Conservation (phyloP, 345 rosid species). For the Rhizophora mangle region DNA sequence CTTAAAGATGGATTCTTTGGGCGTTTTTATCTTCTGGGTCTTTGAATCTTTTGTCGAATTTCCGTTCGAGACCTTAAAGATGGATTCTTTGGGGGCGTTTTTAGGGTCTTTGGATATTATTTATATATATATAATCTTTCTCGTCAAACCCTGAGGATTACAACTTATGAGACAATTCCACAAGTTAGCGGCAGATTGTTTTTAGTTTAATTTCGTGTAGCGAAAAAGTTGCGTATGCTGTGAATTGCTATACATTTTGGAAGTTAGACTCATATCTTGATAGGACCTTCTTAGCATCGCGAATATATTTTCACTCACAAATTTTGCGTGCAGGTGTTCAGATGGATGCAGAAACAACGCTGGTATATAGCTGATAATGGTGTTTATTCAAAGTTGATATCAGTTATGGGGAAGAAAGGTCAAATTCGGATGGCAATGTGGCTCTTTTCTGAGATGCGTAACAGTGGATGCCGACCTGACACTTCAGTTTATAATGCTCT, state of each 20-base stretch:
- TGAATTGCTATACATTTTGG: background rate
- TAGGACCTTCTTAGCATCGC: background rate
- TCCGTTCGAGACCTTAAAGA: background rate
- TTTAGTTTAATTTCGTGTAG: too few relatives aligned
- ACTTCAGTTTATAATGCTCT: constrained; percentile 86
- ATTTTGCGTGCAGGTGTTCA: constrained; percentile 58
- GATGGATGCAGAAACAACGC: constrained; percentile 97
- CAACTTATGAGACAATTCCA: too few relatives aligned
- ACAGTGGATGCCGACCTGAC: constrained; percentile 91
- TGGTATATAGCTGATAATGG: constrained; percentile 92
- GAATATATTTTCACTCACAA: background rate
- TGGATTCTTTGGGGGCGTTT: constrained; percentile 1
- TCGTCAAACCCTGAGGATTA: too few relatives aligned
- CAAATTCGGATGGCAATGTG: constrained; percentile 96
- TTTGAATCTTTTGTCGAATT: background rate
- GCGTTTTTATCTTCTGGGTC: background rate
- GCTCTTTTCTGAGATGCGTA: constrained; percentile 95
- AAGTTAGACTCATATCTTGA: background rate
- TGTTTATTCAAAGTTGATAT: constrained; percentile 71
- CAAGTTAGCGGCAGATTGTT: too few relatives aligned
- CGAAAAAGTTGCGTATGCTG: too few relatives aligned
- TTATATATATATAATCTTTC: too few relatives aligned
- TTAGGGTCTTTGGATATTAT: background rate
- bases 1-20: background rate
- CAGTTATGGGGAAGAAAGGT: constrained; percentile 85